Conservation (phyloP, 2,329 filamentous ascomycete genomes). For the Cadophora luteo-olivacea region DNA sequence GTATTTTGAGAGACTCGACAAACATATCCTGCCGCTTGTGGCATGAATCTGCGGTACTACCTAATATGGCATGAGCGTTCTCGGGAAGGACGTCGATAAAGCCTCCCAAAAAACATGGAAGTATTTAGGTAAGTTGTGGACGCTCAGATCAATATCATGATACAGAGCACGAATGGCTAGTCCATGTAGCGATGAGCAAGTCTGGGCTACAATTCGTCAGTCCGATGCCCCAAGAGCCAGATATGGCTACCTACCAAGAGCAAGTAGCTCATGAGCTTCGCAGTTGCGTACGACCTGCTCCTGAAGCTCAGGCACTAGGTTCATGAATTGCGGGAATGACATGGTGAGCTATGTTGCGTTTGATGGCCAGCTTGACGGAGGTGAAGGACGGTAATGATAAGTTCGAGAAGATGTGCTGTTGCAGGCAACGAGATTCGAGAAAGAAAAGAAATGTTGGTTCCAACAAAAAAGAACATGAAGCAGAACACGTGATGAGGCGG, state of each 20-base stretch:
- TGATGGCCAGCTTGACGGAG: too few species aligned
- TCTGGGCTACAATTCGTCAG: background rate
- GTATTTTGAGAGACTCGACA: background rate
- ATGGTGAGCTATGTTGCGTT: background rate
- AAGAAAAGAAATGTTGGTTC: too few species aligned
- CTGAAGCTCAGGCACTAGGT: background rate
- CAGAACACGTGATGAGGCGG: too few species aligned
- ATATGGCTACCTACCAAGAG: background rate
- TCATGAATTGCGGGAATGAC: background rate
- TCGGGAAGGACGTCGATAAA: too few species aligned
- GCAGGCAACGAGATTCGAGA: too few species aligned
- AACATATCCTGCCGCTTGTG: background rate
- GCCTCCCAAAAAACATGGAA: too few species aligned
- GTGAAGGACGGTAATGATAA: too few species aligned
- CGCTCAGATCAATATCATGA: conserved; percentile 6
- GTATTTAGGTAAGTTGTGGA: conserved; percentile 1
- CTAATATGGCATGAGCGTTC: too few species aligned
- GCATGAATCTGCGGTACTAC: too few species aligned
- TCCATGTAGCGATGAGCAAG: background rate
- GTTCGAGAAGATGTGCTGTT: too few species aligned
- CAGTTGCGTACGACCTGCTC: background rate
- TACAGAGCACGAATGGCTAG: background rate
- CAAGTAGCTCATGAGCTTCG: background rate
- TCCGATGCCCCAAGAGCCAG: background rate
- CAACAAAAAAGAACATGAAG: too few species aligned